Evolutionary conservation across 805 yeast species (phyloP), one percentile per base, ranked within the genome.

Genomic region (Yarrowia yakushimensis): DNA sequence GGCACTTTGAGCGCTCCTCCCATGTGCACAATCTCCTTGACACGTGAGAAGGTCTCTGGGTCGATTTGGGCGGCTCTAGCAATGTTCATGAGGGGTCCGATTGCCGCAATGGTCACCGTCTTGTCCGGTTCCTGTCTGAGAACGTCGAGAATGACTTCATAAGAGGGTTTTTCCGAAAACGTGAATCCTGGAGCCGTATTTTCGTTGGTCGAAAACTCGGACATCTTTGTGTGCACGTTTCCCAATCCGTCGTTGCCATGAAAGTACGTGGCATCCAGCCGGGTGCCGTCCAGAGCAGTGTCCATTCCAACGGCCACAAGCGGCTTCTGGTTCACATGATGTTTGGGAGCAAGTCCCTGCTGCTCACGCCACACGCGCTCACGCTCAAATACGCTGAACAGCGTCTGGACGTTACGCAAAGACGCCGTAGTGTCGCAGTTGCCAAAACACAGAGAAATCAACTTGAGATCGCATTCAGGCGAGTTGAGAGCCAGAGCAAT

Each of bases 211-310:
- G 77, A 71, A 55, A 66, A 76, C 39, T 74, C 73, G 1, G 78
- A 77, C 33, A 70, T 66, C 1, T 60, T n/a, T 2, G 65, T 46
- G 63, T 76, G 78, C 23, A 74, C 74, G 13, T 76, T 75, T 6
- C 78, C 79, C 11, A 77, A 69, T 2, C 79, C 79, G 63, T 77
- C 79, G 28, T 61, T 42, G 17, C 79, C 79, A 63, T 77, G 79
- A 54, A 75, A 75, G 43, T 74, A 75, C 8, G 74, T 73, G 3
- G 79, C 79, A 50, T 76, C 76, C 18, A 68, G 64, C 22, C 67
- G 66, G 17, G 67, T 62, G 6, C 73, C 73, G 22, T 66, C 70
- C 11, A 73, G 64, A 9, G 75, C 72, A 4, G 66, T 64, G 28
- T 65, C 55, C 43, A 73, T 63, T 1, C 79, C 79, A 0, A 76